Conservation (phyloP, 129 eudicot species). For the Calendula officinalis region DNA sequence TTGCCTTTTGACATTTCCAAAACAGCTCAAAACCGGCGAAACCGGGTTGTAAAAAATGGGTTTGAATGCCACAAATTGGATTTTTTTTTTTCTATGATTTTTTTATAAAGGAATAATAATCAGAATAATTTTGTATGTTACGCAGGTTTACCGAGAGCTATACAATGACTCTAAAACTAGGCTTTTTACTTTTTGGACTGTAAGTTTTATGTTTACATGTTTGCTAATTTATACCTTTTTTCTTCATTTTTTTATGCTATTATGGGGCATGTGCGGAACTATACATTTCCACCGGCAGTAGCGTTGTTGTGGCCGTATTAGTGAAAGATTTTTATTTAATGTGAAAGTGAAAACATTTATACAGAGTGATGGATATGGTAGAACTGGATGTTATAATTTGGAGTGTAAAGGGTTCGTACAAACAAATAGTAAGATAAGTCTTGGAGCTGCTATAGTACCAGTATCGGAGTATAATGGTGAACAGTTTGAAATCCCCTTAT, state of each 20-base stretch:
- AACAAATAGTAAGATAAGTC: conserved; percentile 49
- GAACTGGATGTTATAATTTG: conserved; percentile 78
- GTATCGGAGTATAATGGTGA: conserved; percentile 57
- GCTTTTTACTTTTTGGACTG: conserved; percentile 15
- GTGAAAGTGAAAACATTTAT: background rate
- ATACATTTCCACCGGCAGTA: too few species aligned
- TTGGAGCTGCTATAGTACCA: conserved; percentile 77
- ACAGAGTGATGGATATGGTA: conserved; percentile 75
- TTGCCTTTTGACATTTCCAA: too few species aligned
- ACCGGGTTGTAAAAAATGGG: too few species aligned
- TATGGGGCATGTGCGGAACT: background rate
- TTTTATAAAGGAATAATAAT: too few species aligned
- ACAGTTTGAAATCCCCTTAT: conserved; percentile 63
- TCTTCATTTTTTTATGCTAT: background rate
- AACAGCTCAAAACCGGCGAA: too few species aligned
- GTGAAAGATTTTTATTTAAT: background rate
- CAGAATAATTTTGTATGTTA: background rate
- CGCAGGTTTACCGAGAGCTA: background rate
- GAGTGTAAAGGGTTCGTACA: conserved; percentile 81
- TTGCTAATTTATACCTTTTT: background rate
- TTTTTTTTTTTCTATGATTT: too few species aligned
- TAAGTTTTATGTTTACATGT: background rate
- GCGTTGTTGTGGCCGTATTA: too few species aligned
- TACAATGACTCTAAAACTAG: background rate
- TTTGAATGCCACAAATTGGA: too few species aligned